Conservation (phyloP, 169 alveolate genomes). For the Babesia ovata region DNA sequence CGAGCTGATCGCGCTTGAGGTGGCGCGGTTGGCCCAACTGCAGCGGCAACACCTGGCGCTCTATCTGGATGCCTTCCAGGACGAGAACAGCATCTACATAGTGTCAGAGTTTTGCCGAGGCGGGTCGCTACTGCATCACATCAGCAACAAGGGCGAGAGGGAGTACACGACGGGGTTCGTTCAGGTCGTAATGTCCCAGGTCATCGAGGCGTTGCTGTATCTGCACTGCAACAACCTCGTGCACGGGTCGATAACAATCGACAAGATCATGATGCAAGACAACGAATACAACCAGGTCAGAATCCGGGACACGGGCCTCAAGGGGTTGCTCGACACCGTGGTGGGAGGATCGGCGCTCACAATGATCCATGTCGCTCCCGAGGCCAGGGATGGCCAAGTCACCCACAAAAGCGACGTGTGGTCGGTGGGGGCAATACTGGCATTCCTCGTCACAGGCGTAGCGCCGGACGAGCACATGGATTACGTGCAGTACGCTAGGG, state of each 20-base stretch:
- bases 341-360: constrained; percentile 37
- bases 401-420: constrained; percentile 56
- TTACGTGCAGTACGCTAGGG: constrained; percentile 6
- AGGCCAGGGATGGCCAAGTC: constrained; percentile 13
- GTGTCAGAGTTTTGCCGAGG: constrained; percentile 54
- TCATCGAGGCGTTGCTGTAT: constrained; percentile 62
- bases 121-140: constrained; percentile 29
- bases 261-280: constrained; percentile 65
- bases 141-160: constrained; percentile 10
- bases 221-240: constrained; percentile 65
- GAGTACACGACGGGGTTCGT: constrained; percentile 51
- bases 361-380: constrained; percentile 41
- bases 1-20: constrained; percentile 42
- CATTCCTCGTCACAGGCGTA: constrained; percentile 58
- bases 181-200: constrained; percentile 55
- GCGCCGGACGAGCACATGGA: constrained; percentile 31
- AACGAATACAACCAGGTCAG: constrained; percentile 15
- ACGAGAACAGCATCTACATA: constrained; percentile 50
- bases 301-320: constrained; percentile 27
- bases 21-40: constrained; percentile 23
- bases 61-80: constrained; percentile 44
- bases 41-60: constrained; percentile 53
- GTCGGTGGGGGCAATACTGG: constrained; percentile 61
- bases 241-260: constrained; percentile 48
- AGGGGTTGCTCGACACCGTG: constrained; percentile 22